Evolutionary conservation across 2,329 filamentous ascomycete species (phyloP).

Genomic region (Ceratocystiopsis sp.): DNA sequence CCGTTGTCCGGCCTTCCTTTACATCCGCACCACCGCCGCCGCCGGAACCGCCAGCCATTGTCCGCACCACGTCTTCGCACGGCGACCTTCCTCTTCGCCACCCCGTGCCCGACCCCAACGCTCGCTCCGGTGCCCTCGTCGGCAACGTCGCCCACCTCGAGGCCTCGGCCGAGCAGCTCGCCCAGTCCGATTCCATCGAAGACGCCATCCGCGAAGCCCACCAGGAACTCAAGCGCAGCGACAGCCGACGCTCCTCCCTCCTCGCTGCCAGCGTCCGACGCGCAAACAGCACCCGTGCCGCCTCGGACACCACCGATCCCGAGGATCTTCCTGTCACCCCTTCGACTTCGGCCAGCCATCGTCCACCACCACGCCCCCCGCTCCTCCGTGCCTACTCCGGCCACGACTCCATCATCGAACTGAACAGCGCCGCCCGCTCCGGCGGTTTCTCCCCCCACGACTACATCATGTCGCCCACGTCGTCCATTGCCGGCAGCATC

Average conservation of each 20-base stretch:
- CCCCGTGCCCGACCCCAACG: conserved; percentile 44
- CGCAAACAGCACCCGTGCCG: too few relatives aligned
- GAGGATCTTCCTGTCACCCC: too few relatives aligned
- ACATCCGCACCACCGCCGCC: background rate
- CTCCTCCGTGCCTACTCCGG: conserved; percentile 11
- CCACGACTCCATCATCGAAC: conserved; percentile 47
- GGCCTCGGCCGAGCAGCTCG: conserved; percentile 50
- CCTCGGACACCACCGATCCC: too few relatives aligned
- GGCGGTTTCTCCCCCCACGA: conserved; percentile 54
- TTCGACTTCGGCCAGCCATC: too few relatives aligned
- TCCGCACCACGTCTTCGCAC: conserved; percentile 29
- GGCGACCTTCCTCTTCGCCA: conserved; percentile 32
- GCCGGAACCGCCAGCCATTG: conserved; percentile 20
- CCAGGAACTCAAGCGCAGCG: conserved; percentile 51
- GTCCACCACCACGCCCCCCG: conserved; percentile 7
- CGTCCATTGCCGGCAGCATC: conserved; percentile 40
- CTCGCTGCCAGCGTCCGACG: conserved; percentile 28
- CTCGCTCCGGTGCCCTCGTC: conserved; percentile 42
- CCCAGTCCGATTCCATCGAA: conserved; percentile 61
- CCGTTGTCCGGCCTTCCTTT: background rate
- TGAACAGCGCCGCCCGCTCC: conserved; percentile 47
- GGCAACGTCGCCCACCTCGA: conserved; percentile 55
- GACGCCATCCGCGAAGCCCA: conserved; percentile 61
- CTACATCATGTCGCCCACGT: conserved; percentile 49
- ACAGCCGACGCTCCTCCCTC: conserved; percentile 48